Evolutionary conservation across 1,139 yeast genomes (phyloP), one percentile per base, ranked within the genome.

Genomic region (Hansenula sp.): DNA sequence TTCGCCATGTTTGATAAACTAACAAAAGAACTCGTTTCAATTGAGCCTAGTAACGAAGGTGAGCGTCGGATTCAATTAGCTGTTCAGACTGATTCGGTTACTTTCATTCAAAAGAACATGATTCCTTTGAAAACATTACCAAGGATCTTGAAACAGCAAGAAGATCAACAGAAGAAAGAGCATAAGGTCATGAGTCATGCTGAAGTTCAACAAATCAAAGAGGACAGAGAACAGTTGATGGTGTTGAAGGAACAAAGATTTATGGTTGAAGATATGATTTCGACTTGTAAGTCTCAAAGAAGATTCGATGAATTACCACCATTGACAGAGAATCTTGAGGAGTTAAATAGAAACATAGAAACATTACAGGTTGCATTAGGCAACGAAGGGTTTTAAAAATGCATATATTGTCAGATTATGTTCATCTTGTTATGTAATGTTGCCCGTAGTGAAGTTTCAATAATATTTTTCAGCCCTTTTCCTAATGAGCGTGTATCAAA

Each of bases 241-340:
- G 96, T 91, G 13, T 68, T 89, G 64, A 84, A 84, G 51, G 97
- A 91, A 58, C 98, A 91, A 58, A 73, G 74, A 57, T 89, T 78
- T 54, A 64, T 91, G 49, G 81, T 91, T 4, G 78, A 79, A 45
- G 74, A 76, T 21, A 76, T 84, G 74, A 75, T 86, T 18, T 69
- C 72, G 5, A 79, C 75, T 17, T 78, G 84, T 37, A 87, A 84
- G 47, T 73, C 72, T 50, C 79, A 77, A 45, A 69, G 97, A 37
- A 77, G 79, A 51, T 89, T 88, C 59, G 96, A 90, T 50, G 96
- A 89, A 58, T 65, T 89, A 40, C 70, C 68, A 18, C 75, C 88
- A 0, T 66, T 91, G 42, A 75, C 77, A 35, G 72, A 65, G 33
- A 88, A 85, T 52, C 59, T 81, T 43, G 57, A 59, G 4, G 97